Base-by-base conservation (phyloP, 2,329 filamentous ascomycete genomes). In the Diaporthe sp. region DNA sequence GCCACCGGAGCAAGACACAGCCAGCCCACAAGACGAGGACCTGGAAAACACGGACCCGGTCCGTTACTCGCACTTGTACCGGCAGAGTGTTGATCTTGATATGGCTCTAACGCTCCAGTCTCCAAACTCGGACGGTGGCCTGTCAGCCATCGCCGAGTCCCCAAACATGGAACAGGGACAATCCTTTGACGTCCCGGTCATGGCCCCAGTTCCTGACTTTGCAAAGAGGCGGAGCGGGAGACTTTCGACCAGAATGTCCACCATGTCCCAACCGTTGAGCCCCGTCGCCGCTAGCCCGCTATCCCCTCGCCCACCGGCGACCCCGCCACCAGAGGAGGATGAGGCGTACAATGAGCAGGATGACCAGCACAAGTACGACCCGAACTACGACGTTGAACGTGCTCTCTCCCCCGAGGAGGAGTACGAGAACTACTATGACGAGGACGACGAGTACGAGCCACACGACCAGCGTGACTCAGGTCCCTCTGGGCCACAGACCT, bases 31-130 rank as follows among this genome's bases (percentile, higher is more conserved):
- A 58, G 42, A 65, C 10, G 46, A 25, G n/a, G 57, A 61, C 12
- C 42, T 42, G 25, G 69, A 69, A 12, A 28, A 46, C 17, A 72
- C 22, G 2, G 55, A 72, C 12, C 73, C 73, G 19, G 39, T 76
- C 9, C 73, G 75, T 17, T 72, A 57, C 53, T 72, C 58, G 19
- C 51, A 70, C 17, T 31, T 75, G 37, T 76, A 76, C 53, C 57
- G 75, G 19, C 75, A 76, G 37, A 76, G 75, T 42, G 37, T 76
- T 25, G 46, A 70, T 37, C n/a, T 65, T 25, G 70, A 72, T 28
- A 61, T 61, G 55, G 55, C 55, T 12, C n/a, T 71, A 17, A 37
- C 39, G 44, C 13, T 42, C n/a, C 28, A 53, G n/a, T 72, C 70
- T 34, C 70, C 58, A 12, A 46, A 3, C 57, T 65, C 70, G 25